Evolutionary conservation across 306 rosid species (phyloP).

Genomic region (Malus fusca): DNA sequence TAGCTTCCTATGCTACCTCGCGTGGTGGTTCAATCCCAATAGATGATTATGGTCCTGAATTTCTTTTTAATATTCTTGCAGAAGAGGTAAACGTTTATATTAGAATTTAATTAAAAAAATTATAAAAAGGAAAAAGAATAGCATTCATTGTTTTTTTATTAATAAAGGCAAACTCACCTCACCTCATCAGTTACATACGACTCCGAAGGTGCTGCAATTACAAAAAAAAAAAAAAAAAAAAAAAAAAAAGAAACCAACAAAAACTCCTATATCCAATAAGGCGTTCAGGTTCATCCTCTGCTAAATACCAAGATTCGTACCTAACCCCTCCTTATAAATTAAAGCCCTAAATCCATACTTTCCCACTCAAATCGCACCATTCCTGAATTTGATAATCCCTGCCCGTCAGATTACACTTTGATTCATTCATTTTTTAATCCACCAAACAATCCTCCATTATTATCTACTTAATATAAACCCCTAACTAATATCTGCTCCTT

Average conservation of each 20-base stretch:
- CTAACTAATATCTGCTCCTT: background rate
- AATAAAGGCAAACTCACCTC: no score
- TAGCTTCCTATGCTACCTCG: no score
- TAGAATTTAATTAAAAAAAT: no score
- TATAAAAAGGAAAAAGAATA: no score
- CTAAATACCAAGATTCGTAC: background rate
- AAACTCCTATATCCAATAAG: background rate
- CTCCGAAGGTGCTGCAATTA: background rate
- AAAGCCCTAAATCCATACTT: background rate
- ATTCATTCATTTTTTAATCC: background rate
- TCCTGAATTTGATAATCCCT: conserved; percentile 9
- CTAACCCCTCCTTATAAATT: background rate
- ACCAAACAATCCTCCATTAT: background rate
- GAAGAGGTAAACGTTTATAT: no score
- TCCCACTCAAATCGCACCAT: conserved; percentile 8
- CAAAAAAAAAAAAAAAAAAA: no score
- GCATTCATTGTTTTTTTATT: no score
- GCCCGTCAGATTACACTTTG: background rate
- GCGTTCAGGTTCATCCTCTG: conserved; percentile 42
- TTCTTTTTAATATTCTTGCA: no score
- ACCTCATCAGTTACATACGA: background rate
- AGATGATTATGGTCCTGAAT: no score
- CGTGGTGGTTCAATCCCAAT: fast-evolving
- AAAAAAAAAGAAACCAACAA: background rate
- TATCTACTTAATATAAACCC: background rate